Conservation (phyloP, 257 asterid species). For the Echium plantagineum region DNA sequence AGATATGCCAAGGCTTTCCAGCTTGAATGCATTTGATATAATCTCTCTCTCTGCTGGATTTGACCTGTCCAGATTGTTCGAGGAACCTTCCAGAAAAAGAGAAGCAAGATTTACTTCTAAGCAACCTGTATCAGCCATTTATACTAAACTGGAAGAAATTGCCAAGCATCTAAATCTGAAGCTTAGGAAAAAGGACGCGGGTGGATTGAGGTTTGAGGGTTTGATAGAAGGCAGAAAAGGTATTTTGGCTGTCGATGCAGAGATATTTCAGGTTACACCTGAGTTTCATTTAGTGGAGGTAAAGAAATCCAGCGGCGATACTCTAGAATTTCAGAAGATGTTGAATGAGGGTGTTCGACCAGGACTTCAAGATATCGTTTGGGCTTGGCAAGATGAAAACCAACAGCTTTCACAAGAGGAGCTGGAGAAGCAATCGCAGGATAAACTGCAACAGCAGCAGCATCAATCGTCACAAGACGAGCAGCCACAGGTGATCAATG, state of each 20-base stretch:
- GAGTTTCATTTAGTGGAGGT: constrained; percentile 56
- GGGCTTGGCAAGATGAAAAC: constrained; percentile 48
- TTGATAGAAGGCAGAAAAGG: constrained; percentile 20
- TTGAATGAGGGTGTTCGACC: constrained; percentile 25
- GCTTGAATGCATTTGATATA: neutral
- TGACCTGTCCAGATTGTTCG: neutral
- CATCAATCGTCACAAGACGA: neutral
- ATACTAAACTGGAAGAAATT: constrained; percentile 42
- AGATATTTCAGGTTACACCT: constrained; percentile 38
- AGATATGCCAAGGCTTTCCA: neutral
- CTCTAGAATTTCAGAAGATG: constrained; percentile 40
- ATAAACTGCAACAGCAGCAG: neutral
- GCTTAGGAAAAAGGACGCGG: constrained; percentile 37
- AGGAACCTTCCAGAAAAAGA: neutral
- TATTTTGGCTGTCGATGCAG: constrained; percentile 28
- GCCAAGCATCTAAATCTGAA: constrained; percentile 33
- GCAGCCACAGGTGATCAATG: neutral
- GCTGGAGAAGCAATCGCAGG: neutral
- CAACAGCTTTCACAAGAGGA: constrained; percentile 1
- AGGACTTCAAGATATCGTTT: constrained; percentile 31
- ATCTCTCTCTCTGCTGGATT: neutral
- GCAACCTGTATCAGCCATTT: constrained; percentile 27
- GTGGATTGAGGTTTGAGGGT: constrained; percentile 39
- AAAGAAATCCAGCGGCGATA: constrained; percentile 47
- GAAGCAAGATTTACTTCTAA: constrained; percentile 54